phyloP scores from a whole-genome alignment of 129 eudicot species.

The Chrysanthemum seticuspe region DNA sequence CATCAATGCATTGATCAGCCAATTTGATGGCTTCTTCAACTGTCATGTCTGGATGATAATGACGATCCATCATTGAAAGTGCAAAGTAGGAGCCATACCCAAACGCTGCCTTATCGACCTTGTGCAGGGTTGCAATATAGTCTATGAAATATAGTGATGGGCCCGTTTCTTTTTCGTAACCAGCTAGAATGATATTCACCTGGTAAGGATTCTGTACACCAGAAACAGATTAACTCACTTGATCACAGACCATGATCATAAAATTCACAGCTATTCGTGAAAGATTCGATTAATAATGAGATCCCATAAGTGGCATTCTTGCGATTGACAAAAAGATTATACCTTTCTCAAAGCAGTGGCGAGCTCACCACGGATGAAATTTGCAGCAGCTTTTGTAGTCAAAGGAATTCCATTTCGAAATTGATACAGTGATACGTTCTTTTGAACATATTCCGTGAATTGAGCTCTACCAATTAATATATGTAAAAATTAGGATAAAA shows the following conservation, averaged over 20 bases:
- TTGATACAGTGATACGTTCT: slow-evolving; percentile 78
- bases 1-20: slow-evolving; percentile 66
- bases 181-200: slow-evolving; percentile 72
- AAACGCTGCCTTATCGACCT: slow-evolving; percentile 76
- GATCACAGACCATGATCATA: neutral
- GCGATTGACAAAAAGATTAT: neutral
- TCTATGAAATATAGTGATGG: slow-evolving; percentile 75
- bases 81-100: slow-evolving; percentile 82
- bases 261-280: neutral
- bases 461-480: slow-evolving; percentile 47
- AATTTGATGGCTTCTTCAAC: slow-evolving; percentile 73
- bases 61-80: slow-evolving; percentile 84
- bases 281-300: neutral
- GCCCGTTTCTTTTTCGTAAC: slow-evolving; percentile 72
- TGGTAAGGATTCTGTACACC: slow-evolving; percentile 64
- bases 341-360: slow-evolving; percentile 91
- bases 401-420: slow-evolving; percentile 83
- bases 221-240: neutral
- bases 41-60: slow-evolving; percentile 62
- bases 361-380: slow-evolving; percentile 80
- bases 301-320: neutral
- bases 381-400: slow-evolving; percentile 77
- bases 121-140: slow-evolving; percentile 82
- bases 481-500: neutral
- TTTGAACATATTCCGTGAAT: slow-evolving; percentile 81